Evolutionary conservation across 177 flowering plant species (phyloP), one percentile per base, ranked within the genome.

Genomic region (Vitis hybrid): DNA sequence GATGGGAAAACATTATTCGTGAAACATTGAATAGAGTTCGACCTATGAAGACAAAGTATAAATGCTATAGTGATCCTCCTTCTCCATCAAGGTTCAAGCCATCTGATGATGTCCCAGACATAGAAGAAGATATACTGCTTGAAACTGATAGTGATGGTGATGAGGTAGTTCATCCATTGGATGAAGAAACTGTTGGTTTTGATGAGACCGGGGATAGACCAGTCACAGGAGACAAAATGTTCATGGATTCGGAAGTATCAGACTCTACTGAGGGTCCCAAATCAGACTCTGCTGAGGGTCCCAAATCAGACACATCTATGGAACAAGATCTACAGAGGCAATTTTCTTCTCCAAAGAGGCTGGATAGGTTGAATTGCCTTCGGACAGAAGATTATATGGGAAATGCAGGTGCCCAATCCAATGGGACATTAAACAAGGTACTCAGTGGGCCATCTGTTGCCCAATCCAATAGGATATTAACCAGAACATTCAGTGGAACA

Each of bases 71-170:
- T 76, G 93, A 87, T 73, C 99, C 98, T 69, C 88, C 97, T 73
- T 92, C 97, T 74, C 99, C 99, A 59, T 85, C 97, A 75, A 88
- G 83, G 81, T 96, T 88, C 72, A 88, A 83, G 85, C 95, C 91
- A 74, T 72, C 82, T 62, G 90, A 88, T 50, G 98, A 92, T 71
- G 76, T 80, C 56, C 87, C 82, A n/a, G 82, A 79, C 71, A 73
- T 88, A 61, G 94, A 85, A 80, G 92, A 86, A 72, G 98, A 89
- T 67, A 72, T 88, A 35, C 66, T 81, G 27, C 73, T 79, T 35
- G 89, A 77, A 62, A 75, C 82, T 71, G 97, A 91, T 68, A 88
- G 92, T 80, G 94, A 86, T n/a, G 58, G 76, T 30, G 97, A 86
- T 60, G 97, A 84, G 51, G 97, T 84, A 82, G 75, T 87, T 40